Conservation (phyloP, 441 rosid species). For the Corymbia calophylla region DNA sequence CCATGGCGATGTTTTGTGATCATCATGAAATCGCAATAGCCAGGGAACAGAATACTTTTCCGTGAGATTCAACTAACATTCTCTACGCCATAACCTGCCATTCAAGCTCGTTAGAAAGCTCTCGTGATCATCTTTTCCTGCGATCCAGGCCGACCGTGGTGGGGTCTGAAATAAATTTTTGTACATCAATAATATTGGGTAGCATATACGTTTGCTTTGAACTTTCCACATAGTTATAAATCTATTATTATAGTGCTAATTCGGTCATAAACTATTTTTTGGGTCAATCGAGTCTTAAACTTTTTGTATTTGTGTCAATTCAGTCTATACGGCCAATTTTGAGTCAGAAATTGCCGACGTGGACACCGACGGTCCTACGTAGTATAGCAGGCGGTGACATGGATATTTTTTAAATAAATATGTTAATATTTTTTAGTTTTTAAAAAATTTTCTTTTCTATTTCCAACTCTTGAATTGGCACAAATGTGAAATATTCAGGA, state of each 20-base stretch:
- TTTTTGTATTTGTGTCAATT: no score
- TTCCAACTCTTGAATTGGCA: accelerated
- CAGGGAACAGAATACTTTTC: background rate
- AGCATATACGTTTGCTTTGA: background rate
- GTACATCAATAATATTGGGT: background rate
- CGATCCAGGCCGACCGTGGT: background rate
- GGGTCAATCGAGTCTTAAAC: background rate
- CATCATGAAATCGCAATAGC: background rate
- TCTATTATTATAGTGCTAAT: no score
- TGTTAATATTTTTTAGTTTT: no score
- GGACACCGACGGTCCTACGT: accelerated
- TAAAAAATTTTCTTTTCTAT: no score
- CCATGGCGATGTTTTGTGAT: background rate
- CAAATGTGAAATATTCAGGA: background rate
- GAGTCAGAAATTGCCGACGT: accelerated
- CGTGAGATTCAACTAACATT: background rate
- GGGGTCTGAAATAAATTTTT: background rate
- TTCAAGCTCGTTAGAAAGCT: background rate
- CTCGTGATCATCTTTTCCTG: background rate
- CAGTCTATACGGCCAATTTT: no score
- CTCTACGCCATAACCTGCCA: background rate
- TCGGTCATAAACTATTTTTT: no score
- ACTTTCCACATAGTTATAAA: background rate
- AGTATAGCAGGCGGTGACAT: background rate
- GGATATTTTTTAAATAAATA: no score